Evolutionary conservation across 495 filamentous ascomycete genomes (phyloP).

Genomic region (Diplogelasinospora grovesii): DNA sequence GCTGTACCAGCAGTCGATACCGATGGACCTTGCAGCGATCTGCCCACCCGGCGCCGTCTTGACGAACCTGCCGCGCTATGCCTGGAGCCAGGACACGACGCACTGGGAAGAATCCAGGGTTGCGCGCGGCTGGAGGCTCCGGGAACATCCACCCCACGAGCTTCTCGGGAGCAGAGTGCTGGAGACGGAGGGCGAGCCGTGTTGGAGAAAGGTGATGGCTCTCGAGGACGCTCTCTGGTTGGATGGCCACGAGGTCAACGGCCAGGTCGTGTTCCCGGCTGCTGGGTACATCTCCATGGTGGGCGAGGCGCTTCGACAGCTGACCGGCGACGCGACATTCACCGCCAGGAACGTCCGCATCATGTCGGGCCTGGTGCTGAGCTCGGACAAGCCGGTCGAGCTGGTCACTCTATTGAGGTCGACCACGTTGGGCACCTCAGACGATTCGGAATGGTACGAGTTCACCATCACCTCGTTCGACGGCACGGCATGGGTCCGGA

Average conservation of each 20-base stretch:
- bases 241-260: slow-evolving; percentile 32
- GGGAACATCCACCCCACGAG: slow-evolving; percentile 7
- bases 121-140: slow-evolving; percentile 14
- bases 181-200: slow-evolving; percentile 15
- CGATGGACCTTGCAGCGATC: slow-evolving; percentile 3
- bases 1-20: slow-evolving; percentile 18
- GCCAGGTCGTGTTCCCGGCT: slow-evolving; percentile 14
- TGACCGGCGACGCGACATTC: neutral
- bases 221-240: slow-evolving; percentile 30
- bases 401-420: neutral
- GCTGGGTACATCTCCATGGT: slow-evolving; percentile 19
- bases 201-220: slow-evolving; percentile 37
- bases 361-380: slow-evolving; percentile 10
- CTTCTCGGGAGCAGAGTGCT: slow-evolving; percentile 11
- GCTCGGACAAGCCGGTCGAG: slow-evolving; percentile 5
- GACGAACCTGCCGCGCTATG: slow-evolving; percentile 32
- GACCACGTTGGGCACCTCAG: neutral
- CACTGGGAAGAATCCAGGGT: slow-evolving; percentile 13
- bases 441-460: slow-evolving; percentile 1
- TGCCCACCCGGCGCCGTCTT: slow-evolving; percentile 3
- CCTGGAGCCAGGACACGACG: slow-evolving; percentile 20
- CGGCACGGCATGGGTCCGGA: neutral
- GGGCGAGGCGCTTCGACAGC: slow-evolving; percentile 27
- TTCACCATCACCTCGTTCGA: neutral
- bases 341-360: slow-evolving; percentile 25